Evolutionary conservation across 2,329 filamentous ascomycete genomes (phyloP), one percentile per base, ranked within the genome.

Genomic region (Rutstroemia sp.): DNA sequence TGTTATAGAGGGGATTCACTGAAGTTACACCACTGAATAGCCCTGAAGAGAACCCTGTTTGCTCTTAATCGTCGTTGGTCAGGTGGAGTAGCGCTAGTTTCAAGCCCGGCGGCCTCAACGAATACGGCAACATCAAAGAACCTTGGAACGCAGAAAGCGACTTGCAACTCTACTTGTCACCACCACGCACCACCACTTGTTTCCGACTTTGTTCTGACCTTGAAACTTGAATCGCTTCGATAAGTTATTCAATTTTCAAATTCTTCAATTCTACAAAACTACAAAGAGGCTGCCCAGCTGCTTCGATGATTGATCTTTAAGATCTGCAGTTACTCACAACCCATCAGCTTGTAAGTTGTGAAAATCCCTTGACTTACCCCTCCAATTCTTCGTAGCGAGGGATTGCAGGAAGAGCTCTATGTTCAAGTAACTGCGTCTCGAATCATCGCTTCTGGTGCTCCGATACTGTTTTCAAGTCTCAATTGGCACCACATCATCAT

Each of bases 281-380:
- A 3, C 12, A 34, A 27, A 27, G 7, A 27, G 25, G 7, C 30
- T 34, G 30, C 30, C 9, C 30, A 48, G 21, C 52, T 5, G 56
- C 61, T 60, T 61, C 60, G 47, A 66, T 66, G 64, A 55, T 63
- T 58, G 60, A 53, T 48, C 56, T 58, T 47, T 51, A 50, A 48
- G 12, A 21, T 21, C n/a, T 7, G 10, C 38, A 16, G 14, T 30
- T 19, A 27, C 6, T 19, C 39, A 6, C 19, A 49, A 12, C 16
- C 23, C 6, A 14, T 34, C 45, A 49, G n/a, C 12, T 49, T 23
- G 52, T 54, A 54, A 30, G 52, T 49, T n/a, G 25, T 23, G 17
- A 19, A 42, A n/a, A n/a, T n/a, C 37, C 10, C 14, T 34, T 25
- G 7, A 8, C 16, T 14, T 41, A 8, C 44, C 21, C 44, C 23